A percentile compares a stretch with the other conserved stretches of the same genome.
phyloP scores from a whole-genome alignment of 768 basidiomycete species.

The Serendipita sp. region DNA sequence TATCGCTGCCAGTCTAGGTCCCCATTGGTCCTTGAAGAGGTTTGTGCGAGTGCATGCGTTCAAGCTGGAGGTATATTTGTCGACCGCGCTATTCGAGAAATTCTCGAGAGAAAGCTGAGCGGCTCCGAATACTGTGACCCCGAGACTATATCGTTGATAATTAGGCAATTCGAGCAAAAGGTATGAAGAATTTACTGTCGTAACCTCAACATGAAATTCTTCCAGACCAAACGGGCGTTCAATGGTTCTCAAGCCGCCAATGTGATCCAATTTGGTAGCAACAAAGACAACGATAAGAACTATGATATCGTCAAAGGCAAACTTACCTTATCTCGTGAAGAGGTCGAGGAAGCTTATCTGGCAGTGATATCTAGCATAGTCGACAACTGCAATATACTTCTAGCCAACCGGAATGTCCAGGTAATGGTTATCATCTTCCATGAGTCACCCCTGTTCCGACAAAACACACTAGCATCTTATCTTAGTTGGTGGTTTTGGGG shows the following conservation, averaged over 20 bases:
- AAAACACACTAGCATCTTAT: background rate
- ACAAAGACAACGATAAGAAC: slow-evolving; percentile 2
- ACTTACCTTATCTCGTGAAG: background rate
- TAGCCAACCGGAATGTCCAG: background rate
- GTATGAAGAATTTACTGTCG: background rate
- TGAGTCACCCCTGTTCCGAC: no score
- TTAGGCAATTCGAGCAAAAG: background rate
- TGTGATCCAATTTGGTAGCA: slow-evolving; percentile 5
- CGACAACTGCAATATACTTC: background rate
- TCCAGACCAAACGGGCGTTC: slow-evolving; percentile 7
- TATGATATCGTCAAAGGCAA: slow-evolving; percentile 4
- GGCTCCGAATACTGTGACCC: background rate
- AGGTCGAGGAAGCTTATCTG: background rate
- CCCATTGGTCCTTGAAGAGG: slow-evolving; percentile 4
- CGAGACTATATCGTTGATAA: background rate
- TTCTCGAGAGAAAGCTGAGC: background rate
- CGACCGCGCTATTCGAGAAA: background rate
- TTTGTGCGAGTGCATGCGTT: slow-evolving; percentile 6
- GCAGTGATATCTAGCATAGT: background rate
- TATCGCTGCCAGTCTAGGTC: background rate
- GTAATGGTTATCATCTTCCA: background rate
- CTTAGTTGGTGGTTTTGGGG: background rate
- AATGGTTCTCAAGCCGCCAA: background rate
- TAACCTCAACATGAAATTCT: background rate
- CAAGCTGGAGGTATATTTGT: slow-evolving; percentile 4